These are phyloP conservation scores for Vitis rotundifolia DNA, from an alignment of 164 flowering plant genomes.

Conservation along the genomic window DNA sequence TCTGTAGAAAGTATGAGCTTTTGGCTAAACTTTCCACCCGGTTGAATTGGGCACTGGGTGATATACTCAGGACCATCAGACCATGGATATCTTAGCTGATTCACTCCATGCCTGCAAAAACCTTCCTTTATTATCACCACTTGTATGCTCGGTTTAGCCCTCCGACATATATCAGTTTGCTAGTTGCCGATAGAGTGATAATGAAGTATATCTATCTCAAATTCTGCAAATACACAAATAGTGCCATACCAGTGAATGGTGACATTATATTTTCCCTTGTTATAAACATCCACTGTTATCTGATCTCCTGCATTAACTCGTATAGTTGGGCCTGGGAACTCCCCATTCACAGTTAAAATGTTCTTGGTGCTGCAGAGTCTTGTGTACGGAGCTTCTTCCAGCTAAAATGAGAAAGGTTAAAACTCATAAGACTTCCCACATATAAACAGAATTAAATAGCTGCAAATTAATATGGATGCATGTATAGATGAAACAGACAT, in stretches of 20 bases:
- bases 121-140: neutral
- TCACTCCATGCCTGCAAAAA: conserved; percentile 43
- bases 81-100: conserved; percentile 57
- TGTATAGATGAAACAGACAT: too few species aligned
- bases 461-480: too few species aligned
- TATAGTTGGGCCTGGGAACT: conserved; percentile 29
- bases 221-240: too few species aligned
- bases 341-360: conserved; percentile 29
- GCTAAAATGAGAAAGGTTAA: conserved; percentile 5
- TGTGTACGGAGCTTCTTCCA: conserved; percentile 20
- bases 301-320: conserved; percentile 15
- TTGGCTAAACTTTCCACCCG: conserved; percentile 37
- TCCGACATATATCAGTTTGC: too few species aligned
- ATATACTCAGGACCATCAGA: conserved; percentile 51
- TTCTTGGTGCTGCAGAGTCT: conserved; percentile 26
- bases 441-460: too few species aligned
- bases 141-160: too few species aligned
- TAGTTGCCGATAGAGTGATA: neutral
- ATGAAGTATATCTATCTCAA: neutral
- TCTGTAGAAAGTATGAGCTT: conserved; percentile 30
- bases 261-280: conserved; percentile 13
- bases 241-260: conserved; percentile 23
- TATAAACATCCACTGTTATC: conserved; percentile 16
- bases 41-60: conserved; percentile 53
- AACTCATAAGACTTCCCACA: too few species aligned